phyloP scores from a whole-genome alignment of 257 asterid species.

The Gardenia jasminoides region DNA sequence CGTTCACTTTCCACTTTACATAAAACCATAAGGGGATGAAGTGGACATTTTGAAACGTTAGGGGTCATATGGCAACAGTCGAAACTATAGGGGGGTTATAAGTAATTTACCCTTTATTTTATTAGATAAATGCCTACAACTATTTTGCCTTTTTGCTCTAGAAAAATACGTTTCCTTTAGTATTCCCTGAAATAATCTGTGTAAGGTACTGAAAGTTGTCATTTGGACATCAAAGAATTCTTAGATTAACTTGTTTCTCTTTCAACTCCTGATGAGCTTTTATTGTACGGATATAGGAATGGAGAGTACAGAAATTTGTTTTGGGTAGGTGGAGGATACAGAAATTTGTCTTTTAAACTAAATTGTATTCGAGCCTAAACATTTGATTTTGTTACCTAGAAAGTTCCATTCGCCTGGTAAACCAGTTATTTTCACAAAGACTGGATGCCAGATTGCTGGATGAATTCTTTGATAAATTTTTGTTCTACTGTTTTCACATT shows the following conservation, averaged over 20 bases:
- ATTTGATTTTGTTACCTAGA: background rate
- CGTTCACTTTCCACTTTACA: too few species aligned
- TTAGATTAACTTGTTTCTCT: background rate
- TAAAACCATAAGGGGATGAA: too few species aligned
- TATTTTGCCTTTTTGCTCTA: background rate
- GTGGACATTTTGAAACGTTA: too few species aligned
- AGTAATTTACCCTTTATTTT: background rate
- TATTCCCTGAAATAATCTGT: background rate
- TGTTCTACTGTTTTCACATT: background rate
- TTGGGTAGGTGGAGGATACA: background rate
- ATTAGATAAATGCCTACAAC: background rate
- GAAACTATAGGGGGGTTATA: too few species aligned
- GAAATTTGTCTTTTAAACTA: background rate
- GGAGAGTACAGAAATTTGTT: background rate
- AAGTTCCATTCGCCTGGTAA: background rate
- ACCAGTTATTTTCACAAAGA: background rate
- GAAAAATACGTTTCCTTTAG: background rate
- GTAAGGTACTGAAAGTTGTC: background rate
- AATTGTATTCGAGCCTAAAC: background rate
- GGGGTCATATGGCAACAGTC: too few species aligned
- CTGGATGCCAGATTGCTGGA: background rate
- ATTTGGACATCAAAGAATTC: background rate
- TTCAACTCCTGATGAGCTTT: background rate
- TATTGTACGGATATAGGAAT: background rate
- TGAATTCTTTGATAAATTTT: background rate